These are phyloP conservation scores for Sungouiozyma intestinalis DNA, from an alignment of 805 yeast genomes.

Conservation along the genomic window DNA sequence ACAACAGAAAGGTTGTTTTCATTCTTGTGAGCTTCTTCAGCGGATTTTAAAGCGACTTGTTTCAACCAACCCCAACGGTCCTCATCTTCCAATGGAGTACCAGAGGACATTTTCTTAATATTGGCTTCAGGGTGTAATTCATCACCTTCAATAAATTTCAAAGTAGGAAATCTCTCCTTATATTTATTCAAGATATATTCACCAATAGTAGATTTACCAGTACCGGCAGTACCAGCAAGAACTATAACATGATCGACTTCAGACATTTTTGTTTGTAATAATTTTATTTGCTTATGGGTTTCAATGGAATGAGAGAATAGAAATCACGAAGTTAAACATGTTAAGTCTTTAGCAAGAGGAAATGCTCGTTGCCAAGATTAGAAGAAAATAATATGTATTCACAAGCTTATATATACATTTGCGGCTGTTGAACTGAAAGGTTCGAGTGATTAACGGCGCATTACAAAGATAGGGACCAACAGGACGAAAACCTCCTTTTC, in stretches of 20 bases:
- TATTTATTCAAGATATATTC: conserved; percentile 33
- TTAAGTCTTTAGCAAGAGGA: too few relatives aligned
- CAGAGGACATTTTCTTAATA: conserved; percentile 71
- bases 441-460: not conserved
- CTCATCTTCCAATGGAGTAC: conserved; percentile 74
- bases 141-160: conserved; percentile 80
- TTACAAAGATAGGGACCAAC: not conserved
- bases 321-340: too few relatives aligned
- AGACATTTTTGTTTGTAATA: conserved; percentile 6
- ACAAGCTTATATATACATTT: not conserved
- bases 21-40: conserved; percentile 27
- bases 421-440: not conserved
- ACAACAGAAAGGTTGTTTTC: conserved; percentile 37
- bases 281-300: not conserved
- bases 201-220: conserved; percentile 84
- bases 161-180: conserved; percentile 24
- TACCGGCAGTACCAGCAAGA: conserved; percentile 93
- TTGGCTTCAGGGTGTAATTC: conserved; percentile 61
- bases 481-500: not conserved
- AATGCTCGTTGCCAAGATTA: too few relatives aligned
- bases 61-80: conserved; percentile 90
- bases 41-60: conserved; percentile 35
- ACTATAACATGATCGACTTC: conserved; percentile 34
- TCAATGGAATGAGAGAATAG: not conserved
- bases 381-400: conserved; percentile 1